Percentiles rank a stretch among this genome's conserved stretches.
phyloP scores from a whole-genome alignment of 2,329 filamentous ascomycete genomes.

The Tolypocladium album region DNA sequence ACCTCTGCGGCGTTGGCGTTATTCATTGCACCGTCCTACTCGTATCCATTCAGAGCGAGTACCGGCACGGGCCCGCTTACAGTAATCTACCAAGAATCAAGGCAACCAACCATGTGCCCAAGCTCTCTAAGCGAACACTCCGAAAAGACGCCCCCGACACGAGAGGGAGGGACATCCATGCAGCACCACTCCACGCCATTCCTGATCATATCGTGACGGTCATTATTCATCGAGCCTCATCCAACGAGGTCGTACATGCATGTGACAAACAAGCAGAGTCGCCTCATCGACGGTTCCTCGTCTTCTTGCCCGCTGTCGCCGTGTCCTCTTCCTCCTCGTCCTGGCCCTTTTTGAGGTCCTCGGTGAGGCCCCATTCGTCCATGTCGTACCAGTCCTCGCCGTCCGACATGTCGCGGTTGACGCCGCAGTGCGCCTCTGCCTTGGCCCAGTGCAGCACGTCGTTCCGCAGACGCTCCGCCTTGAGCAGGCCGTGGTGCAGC shows the following conservation, averaged over 20 bases:
- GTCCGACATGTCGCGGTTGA: constrained; percentile 67
- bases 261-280: not conserved
- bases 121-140: not conserved
- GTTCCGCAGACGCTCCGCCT: constrained; percentile 60
- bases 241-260: not conserved
- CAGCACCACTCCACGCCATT: not conserved
- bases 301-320: constrained; percentile 48
- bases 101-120: not conserved
- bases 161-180: not conserved
- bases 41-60: not conserved
- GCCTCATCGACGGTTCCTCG: constrained; percentile 37
- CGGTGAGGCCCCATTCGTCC: constrained; percentile 65
- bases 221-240: not conserved
- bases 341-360: constrained; percentile 70
- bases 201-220: not conserved
- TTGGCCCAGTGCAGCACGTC: constrained; percentile 67
- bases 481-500: constrained; percentile 60
- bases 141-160: not conserved
- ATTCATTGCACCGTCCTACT: not conserved
- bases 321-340: constrained; percentile 73
- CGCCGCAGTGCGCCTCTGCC: constrained; percentile 60
- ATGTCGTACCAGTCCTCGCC: constrained; percentile 85
- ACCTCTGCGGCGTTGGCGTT: not conserved
- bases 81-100: not conserved
- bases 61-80: not conserved